Evolutionary conservation across 805 yeast genomes (phyloP).

Genomic region (Candida peoriensis): DNA sequence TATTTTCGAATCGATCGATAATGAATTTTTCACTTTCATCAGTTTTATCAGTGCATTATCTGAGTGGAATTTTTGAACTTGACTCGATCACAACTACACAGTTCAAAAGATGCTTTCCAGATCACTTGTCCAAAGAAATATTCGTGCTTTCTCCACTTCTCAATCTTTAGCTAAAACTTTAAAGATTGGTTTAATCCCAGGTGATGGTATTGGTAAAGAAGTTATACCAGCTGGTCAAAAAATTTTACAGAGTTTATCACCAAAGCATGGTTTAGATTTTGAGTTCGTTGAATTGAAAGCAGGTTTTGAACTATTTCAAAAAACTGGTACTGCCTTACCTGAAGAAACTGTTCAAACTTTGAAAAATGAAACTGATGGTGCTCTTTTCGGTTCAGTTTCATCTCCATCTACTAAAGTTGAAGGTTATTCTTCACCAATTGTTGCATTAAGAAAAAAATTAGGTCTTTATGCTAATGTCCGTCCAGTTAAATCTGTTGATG

Average conservation of each 20-base stretch:
- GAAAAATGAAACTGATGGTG: constrained; percentile 87
- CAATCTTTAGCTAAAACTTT: constrained; percentile 35
- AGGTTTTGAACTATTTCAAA: constrained; percentile 89
- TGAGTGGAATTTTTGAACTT: too few relatives aligned
- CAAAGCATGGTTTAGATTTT: constrained; percentile 70
- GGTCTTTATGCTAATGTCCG: constrained; percentile 96
- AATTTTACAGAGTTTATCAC: constrained; percentile 75
- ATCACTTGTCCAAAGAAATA: constrained; percentile 1
- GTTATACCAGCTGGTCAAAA: constrained; percentile 96
- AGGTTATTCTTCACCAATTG: constrained; percentile 98
- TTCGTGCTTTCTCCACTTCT: constrained; percentile 32
- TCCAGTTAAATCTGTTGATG: constrained; percentile 91
- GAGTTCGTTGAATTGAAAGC: constrained; percentile 88
- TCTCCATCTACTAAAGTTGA: constrained; percentile 92
- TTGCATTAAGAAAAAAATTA: constrained; percentile 93
- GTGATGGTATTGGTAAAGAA: constrained; percentile 97
- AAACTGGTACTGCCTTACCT: constrained; percentile 95
- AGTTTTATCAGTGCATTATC: too few relatives aligned
- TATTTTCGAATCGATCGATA: too few relatives aligned
- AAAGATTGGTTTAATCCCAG: constrained; percentile 80
- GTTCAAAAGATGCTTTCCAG: constrained; percentile 1
- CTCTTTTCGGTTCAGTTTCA: constrained; percentile 94
- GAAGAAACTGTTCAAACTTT: constrained; percentile 81
- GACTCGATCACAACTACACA: too few relatives aligned
- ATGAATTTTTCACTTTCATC: too few relatives aligned